phyloP scores from a whole-genome alignment of 169 alveolate genomes.

The Eimeria sp. region DNA sequence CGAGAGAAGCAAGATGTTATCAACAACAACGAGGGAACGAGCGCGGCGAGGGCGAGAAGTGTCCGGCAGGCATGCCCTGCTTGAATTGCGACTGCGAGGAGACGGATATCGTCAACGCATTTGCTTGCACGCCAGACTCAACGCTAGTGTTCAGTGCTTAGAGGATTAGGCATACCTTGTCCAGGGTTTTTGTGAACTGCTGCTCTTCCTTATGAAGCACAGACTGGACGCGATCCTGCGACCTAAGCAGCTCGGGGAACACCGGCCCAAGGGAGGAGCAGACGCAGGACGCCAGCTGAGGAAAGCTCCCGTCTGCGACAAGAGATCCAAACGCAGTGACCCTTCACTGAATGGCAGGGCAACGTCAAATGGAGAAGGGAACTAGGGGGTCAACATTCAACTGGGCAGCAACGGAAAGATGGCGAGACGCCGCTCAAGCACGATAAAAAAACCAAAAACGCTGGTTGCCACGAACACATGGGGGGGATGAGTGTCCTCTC shows the following conservation, averaged over 20 bases:
- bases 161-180: conserved; percentile 81
- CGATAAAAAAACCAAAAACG: neutral
- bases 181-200: conserved; percentile 92
- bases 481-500: too few relatives aligned
- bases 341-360: neutral
- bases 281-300: conserved; percentile 92
- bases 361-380: neutral
- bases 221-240: conserved; percentile 89
- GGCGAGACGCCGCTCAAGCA: neutral
- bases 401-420: neutral
- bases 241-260: conserved; percentile 90
- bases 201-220: conserved; percentile 92
- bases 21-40: neutral
- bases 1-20: neutral
- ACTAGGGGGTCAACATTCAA: neutral
- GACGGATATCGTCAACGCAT: neutral
- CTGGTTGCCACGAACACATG: neutral
- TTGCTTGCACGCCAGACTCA: neutral
- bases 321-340: neutral
- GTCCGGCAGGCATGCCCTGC: neutral
- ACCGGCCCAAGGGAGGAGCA: conserved; percentile 91
- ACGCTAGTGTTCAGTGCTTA: neutral
- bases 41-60: neutral
- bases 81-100: neutral
- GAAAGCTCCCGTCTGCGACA: conserved; percentile 91